Base-by-base conservation (phyloP, 163 green algal species). In the Chlamydomonas reinhardtii region DNA sequence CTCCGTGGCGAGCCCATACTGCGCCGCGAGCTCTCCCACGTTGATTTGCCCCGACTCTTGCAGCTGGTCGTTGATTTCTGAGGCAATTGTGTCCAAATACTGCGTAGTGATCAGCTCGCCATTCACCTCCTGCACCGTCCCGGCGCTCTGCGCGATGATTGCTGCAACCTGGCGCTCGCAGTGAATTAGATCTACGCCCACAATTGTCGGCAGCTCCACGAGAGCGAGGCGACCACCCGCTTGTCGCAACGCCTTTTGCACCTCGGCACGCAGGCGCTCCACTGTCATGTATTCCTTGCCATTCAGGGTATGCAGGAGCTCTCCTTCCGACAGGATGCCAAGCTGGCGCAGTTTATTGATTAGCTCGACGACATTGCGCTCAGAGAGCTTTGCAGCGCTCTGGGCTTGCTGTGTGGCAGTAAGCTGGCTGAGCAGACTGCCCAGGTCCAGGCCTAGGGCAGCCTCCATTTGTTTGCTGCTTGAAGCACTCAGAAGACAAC, bases 361-460 rank as follows among this genome's bases (percentile, higher is more conserved):
- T 61, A 99, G 90, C 88, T 99, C 97, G 27, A 99, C 94, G 24
- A 99, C 93, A 77, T 99, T 99, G 29, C 97, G 85, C 76, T 99
- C 97, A 4, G 92, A 97, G 4, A 99, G 91, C 27, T 94, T 86
- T 0, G 92, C 87, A 73, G 97, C 88, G n/a, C 84, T 82, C 32
- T 86, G 86, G 3, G 80, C 70, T 48, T 92, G 69, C 86, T 95
- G 92, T 37, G 87, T 92, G 0, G 59, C 70, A 24, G 91, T 74
- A 22, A 95, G 82, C 34, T 84, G 74, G 16, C 24, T 82, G 0
- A 95, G 74, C 48, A 95, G 80, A 1, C 64, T 82, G 12, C 62
- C 59, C 1, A 94, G 76, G 61, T 94, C 91, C 35, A 92, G 86
- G 59, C 61, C 82, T 22, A 86, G 71, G 59, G 80, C 80, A 15